Evolutionary conservation across 192 early-diverging fungal species (phyloP).

Genomic region (Mortierella hygrophila): DNA sequence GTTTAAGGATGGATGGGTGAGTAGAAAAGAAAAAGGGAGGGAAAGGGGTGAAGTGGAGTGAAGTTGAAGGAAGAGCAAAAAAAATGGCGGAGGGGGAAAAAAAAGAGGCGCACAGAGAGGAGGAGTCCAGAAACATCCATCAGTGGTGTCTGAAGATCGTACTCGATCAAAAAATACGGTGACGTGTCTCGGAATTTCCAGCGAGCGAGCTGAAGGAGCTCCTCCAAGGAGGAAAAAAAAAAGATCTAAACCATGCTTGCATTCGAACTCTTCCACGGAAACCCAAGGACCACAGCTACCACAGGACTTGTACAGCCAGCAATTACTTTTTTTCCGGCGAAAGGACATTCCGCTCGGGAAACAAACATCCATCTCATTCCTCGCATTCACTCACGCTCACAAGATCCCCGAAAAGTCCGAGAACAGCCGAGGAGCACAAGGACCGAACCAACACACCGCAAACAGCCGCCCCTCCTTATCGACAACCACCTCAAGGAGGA

Average conservation of each 20-base stretch:
- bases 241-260: neutral
- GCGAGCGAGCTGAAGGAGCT: neutral
- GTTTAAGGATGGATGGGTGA: neutral
- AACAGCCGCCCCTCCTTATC: neutral
- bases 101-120: neutral
- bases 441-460: neutral
- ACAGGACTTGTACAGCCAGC: neutral
- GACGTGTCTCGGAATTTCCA: neutral
- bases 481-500: too few species aligned
- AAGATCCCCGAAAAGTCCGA: neutral
- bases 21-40: neutral
- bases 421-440: neutral
- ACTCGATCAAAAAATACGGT: neutral
- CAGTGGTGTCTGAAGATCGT: neutral
- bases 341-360: neutral
- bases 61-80: neutral
- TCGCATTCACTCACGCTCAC: neutral
- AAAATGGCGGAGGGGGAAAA: neutral
- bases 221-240: neutral
- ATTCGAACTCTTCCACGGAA: neutral
- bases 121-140: constrained; percentile 3
- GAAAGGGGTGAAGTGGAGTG: neutral
- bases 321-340: too few species aligned
- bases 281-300: neutral
- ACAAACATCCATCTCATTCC: neutral